These are phyloP conservation scores for Pseudotsuga menziesii DNA, from an alignment of 75 land plant genomes.

Conservation along the genomic window DNA sequence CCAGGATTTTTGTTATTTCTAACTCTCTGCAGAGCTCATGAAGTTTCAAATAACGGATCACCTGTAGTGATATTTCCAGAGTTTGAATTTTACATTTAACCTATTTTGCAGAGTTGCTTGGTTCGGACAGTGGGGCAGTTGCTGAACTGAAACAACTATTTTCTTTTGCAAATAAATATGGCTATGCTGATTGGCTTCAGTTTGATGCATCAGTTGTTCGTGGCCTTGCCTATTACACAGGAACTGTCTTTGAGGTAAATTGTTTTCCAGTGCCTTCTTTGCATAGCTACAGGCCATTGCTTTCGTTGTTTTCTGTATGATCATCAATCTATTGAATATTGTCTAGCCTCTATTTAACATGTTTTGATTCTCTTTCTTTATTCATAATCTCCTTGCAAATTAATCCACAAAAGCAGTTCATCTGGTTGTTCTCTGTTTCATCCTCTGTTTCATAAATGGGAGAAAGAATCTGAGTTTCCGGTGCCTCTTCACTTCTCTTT, in stretches of 20 bases:
- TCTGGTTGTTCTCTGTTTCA: background rate
- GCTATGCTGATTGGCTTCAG: constrained; percentile 77
- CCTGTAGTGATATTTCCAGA: background rate
- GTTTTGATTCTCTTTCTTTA: background rate
- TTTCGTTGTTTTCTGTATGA: background rate
- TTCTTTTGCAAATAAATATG: constrained; percentile 79
- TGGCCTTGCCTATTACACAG: constrained; percentile 97
- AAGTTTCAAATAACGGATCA: background rate
- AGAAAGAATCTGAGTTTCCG: background rate
- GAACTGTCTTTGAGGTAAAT: constrained; percentile 92
- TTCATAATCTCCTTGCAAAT: background rate
- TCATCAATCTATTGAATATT: background rate
- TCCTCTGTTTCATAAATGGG: background rate
- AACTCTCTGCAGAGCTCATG: background rate
- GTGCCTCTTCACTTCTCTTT: background rate
- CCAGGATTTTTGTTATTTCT: background rate
- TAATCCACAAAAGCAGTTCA: background rate
- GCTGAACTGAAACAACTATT: constrained; percentile 81
- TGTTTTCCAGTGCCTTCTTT: background rate
- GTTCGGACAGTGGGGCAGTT: constrained; percentile 67
- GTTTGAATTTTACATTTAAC: background rate
- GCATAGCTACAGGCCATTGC: background rate
- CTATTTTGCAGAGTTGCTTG: constrained; percentile 57
- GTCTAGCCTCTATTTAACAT: background rate
- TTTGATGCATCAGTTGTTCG: constrained; percentile 96